Percentiles rank a stretch among this genome's conserved stretches.
These are phyloP conservation scores for Zygoascus flipseniorum DNA, from an alignment of 805 yeast genomes.

Conservation along the genomic window DNA sequence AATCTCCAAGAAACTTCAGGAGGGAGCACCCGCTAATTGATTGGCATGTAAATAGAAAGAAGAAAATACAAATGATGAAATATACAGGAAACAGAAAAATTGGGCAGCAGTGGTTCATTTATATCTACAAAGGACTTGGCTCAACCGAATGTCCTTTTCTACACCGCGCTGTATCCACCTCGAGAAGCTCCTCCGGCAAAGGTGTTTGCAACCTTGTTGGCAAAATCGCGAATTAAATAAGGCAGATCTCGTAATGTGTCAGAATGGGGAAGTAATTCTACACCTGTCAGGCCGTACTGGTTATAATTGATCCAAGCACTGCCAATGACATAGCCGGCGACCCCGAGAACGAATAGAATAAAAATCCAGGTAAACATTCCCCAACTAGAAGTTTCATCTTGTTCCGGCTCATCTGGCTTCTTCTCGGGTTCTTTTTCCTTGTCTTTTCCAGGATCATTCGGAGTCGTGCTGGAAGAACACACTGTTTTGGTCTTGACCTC, in stretches of 20 bases:
- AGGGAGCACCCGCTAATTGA: not conserved
- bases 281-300: conserved; percentile 56
- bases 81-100: too few relatives aligned
- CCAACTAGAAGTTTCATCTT: conserved; percentile 33
- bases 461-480: conserved; percentile 17
- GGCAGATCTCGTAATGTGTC: conserved; percentile 56
- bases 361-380: conserved; percentile 81
- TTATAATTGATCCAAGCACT: conserved; percentile 71
- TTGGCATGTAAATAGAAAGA: not conserved
- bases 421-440: conserved; percentile 23
- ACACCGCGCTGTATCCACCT: conserved; percentile 93
- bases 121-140: too few relatives aligned
- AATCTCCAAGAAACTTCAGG: conserved; percentile 18
- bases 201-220: conserved; percentile 60
- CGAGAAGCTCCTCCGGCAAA: conserved; percentile 52
- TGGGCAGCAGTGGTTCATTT: too few relatives aligned
- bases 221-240: conserved; percentile 64
- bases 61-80: not conserved
- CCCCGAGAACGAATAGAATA: conserved; percentile 59
- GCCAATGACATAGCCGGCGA: conserved; percentile 63
- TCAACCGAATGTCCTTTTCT: conserved; percentile 11
- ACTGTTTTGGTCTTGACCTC: conserved; percentile 18
- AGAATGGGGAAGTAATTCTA: conserved; percentile 38
- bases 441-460: conserved; percentile 4
- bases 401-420: conserved; percentile 2